phyloP scores from a whole-genome alignment of 2,329 filamentous ascomycete species.

The Aschersonia sp. region DNA sequence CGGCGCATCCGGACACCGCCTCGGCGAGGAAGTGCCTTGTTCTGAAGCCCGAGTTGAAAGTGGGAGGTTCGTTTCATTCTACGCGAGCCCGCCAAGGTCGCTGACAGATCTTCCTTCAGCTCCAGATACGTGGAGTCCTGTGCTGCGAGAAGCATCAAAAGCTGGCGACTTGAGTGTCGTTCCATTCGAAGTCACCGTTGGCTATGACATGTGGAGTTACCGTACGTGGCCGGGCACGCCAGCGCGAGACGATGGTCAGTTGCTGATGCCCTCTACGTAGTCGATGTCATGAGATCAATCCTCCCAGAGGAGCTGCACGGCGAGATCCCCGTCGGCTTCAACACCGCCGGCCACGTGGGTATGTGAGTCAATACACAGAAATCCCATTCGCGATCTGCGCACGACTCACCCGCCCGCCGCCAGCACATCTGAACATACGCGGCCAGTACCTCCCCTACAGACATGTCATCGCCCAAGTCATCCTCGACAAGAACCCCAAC shows the following conservation, averaged over 20 bases:
- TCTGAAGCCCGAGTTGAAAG: constrained; percentile 41
- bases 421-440: constrained; percentile 81
- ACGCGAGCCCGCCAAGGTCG: background rate
- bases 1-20: constrained; percentile 43
- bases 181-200: constrained; percentile 61
- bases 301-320: constrained; percentile 67
- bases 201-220: constrained; percentile 81
- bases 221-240: constrained; percentile 29
- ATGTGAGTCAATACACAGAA: constrained; percentile 15
- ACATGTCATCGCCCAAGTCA: constrained; percentile 66
- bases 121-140: constrained; percentile 61
- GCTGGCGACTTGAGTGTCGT: constrained; percentile 55
- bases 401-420: background rate
- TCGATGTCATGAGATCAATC: constrained; percentile 71
- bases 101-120: constrained; percentile 10
- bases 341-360: constrained; percentile 77
- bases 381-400: background rate
- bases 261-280: constrained; percentile 21
- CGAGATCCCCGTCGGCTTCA: constrained; percentile 77
- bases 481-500: constrained; percentile 76
- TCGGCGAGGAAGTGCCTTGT: constrained; percentile 46
- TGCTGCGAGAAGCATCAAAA: constrained; percentile 53
- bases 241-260: background rate
- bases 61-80: constrained; percentile 9
- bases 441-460: constrained; percentile 77